Evolutionary conservation across 2,329 filamentous ascomycete species (phyloP).

Genomic region (Ascochyta lentis): DNA sequence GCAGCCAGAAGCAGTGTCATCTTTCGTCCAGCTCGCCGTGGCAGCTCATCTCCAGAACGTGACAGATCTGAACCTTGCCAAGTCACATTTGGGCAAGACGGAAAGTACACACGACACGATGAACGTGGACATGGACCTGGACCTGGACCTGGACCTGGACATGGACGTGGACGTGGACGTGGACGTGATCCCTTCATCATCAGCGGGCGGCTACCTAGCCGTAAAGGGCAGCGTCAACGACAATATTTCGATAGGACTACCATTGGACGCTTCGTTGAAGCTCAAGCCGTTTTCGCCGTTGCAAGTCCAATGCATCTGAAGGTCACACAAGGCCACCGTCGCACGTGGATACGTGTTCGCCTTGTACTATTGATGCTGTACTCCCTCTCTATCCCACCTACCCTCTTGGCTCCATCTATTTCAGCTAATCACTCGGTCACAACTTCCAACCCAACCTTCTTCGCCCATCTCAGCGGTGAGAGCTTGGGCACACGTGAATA

Average conservation of each 20-base stretch:
- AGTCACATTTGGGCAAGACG: not conserved
- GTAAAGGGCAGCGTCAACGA: not conserved
- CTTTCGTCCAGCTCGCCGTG: not conserved
- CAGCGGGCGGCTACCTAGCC: not conserved
- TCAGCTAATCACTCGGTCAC: conserved; percentile 9
- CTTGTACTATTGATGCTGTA: conserved; percentile 12
- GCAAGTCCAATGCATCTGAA: not conserved
- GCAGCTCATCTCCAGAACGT: not conserved
- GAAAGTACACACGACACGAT: not conserved
- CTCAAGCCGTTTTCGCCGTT: not conserved
- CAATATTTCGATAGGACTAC: not conserved
- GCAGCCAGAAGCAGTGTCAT: not conserved
- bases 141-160: not conserved
- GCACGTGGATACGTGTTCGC: conserved; percentile 6
- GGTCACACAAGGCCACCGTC: conserved; percentile 8
- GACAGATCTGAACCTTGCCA: not conserved
- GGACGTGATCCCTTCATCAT: not conserved
- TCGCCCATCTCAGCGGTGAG: conserved; percentile 1
- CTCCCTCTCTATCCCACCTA: conserved; percentile 2
- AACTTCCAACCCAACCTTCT: not conserved
- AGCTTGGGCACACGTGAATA: conserved; percentile 2
- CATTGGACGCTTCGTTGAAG: not conserved
- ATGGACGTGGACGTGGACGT: not conserved
- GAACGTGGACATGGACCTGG: not conserved
- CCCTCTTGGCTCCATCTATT: not conserved